Evolutionary conservation across 306 rosid genomes (phyloP), one percentile per base, ranked within the genome.

Genomic region (Prunus fruticosa): DNA sequence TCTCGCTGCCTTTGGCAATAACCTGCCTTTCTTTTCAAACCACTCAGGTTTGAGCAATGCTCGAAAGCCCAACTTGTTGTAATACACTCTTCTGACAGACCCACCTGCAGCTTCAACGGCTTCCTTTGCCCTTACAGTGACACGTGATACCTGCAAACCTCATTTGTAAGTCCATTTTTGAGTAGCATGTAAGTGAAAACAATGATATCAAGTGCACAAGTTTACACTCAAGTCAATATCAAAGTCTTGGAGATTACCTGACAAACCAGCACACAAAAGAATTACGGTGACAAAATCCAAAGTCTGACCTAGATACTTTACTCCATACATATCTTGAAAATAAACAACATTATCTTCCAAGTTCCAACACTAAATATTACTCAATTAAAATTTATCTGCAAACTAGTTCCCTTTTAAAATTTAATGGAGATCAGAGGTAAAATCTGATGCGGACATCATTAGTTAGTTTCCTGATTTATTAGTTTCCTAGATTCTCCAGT

Each of bases 81-180:
- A 92, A 69, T 94, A 85, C 51, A 92, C 98, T 82, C 84, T 94
- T 83, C 97, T 86, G 8, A 92, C 96, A 51, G 97, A 78, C 75
- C 96, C 98, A 60, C 98, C 98, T 3, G 95, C 91, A 50, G 97
- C 95, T 89, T 94, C 96, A 43, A 94, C 95, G 13, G 93, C 91
- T 72, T 74, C 98, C 84, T 90, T 94, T 43, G 98, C 97, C 84
- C 96, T 83, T 52, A 85, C 97, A 14, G 98, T 94, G 71, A 92
- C 97, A 80, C 97, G 89, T 65, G 97, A 89, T 71, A 94, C 98
- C 98, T 94, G 83, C 38, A 78, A 70, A 71, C 67, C 47, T 72
- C 57, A 19, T 18, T 43, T 57, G 50, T 71, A 60, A 80, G 73
- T 28, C 67, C 25, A 74, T 27, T 69, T 76, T 72, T 57, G 30